Base-by-base conservation (phyloP, 139 green algal genomes). In the Tetradesmus lagerheimii region DNA sequence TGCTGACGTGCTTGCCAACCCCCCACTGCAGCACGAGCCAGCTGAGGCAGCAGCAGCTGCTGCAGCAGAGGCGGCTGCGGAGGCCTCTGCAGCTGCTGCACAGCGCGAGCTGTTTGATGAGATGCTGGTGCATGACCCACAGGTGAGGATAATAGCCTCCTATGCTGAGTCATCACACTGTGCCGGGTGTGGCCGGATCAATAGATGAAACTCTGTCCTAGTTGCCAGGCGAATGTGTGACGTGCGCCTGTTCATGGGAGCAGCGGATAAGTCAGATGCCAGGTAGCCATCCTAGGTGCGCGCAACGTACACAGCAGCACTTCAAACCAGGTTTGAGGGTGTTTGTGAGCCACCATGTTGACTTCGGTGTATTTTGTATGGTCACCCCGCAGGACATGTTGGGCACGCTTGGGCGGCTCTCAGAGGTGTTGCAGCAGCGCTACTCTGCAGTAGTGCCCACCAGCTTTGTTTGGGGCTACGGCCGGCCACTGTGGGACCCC, bases 401-500 rank as follows among this genome's bases (percentile, higher is more conserved):
- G 23, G 31, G 20, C n/a, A 71, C 87, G 6, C 3, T 88, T 41
- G 88, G 76, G 37, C 47, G 86, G 85, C 91, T 91, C 87, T 62
- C 90, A 34, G 92, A 95, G 85, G 57, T 78, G 18, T 20, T 97
- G 34, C 92, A 93, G 75, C 35, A 90, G 29, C 88, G 88, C 62
- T 96, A 96, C 89, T 91, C 93, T 4, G 37, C 90, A 34, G 93
- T 94, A 4, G 86, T 97, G 29, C 91, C 91, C 6, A 71, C 78
- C 27, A 90, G 93, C 77, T 93, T 95, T 80, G 95, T 98, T 27
- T 98, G 95, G 95, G 96, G 96, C 75, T 97, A 95, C 81, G 96
- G 96, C 5, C 91, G 94, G 12, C 91, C 91, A 25, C 90, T 96
- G 66, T 98, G 95, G 95, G 96, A 98, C 91, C 35, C 86, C 2